Evolutionary conservation across 208 protist genomes (phyloP), one percentile per base, ranked within the genome.

Genomic region (Wallacemonas sp.): DNA sequence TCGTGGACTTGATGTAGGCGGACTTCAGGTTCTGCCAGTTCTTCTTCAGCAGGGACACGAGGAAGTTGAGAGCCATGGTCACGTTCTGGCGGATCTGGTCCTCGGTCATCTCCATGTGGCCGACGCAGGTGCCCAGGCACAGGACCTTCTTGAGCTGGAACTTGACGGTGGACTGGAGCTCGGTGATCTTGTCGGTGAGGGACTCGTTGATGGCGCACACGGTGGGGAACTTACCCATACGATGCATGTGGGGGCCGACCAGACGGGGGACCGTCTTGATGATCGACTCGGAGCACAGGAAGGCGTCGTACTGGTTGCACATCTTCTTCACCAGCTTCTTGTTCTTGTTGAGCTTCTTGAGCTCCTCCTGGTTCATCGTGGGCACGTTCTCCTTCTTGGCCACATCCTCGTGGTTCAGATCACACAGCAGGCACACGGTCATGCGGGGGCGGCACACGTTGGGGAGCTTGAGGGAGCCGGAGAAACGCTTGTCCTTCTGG

Each of bases 41-140:
- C 98, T 99, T 99, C 97, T 99, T 99, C 52, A 99, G 94, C 33
- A 99, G 94, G 26, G 98, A 99, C 48, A 99, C 97, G 32, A 99
- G 88, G 90, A 99, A 99, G 96, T 99, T 99, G 73, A 99, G 79
- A 48, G 98, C 81, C 74, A 98, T 88, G 58, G 88, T 88, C 61
- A 99, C 81, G 95, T 99, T 99, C 78, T 87, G 78, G 57, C 88
- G 81, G 55, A 99, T 41, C 79, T 99, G 90, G 49, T 99, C 94
- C 74, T 93, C 83, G 48, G 48, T 90, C 93, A 99, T 98, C 54
- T 96, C 91, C 39, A 99, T 80, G 87, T 99, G 87, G 70, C 98
- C 99, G 70, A 99, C 89, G 72, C 98, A 97, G 58, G 97, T 97
- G 56, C 91, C 97, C 26, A 99, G 77, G 90, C 97, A 98, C 29